phyloP scores from a whole-genome alignment of 345 rosid genomes.

The Theobroma cacao region DNA sequence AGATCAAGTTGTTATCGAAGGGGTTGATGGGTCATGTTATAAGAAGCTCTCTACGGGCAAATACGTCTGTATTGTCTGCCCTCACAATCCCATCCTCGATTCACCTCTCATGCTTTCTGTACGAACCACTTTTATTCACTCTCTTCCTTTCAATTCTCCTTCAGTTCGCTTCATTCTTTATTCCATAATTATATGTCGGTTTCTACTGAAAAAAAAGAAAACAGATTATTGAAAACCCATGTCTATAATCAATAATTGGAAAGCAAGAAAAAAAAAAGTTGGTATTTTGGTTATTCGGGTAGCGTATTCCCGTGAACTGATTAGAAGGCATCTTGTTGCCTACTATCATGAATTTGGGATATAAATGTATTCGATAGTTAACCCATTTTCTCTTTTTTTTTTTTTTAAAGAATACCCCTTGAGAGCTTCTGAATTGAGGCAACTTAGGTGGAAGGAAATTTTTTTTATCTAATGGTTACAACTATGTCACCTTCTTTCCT shows the following conservation, averaged over 20 bases:
- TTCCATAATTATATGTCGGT: neutral
- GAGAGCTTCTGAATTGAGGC: neutral
- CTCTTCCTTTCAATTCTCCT: neutral
- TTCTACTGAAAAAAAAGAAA: neutral
- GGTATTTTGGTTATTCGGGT: neutral
- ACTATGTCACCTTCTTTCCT: neutral
- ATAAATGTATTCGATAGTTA: neutral
- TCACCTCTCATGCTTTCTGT: slow-evolving; percentile 50
- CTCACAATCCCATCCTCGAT: slow-evolving; percentile 43
- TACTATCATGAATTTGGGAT: neutral
- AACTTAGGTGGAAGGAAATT: neutral
- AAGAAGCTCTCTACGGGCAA: slow-evolving; percentile 48
- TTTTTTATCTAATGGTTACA: neutral
- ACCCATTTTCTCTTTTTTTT: neutral
- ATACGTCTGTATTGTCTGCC: slow-evolving; percentile 48
- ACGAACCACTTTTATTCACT: slow-evolving; percentile 3
- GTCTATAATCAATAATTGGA: neutral
- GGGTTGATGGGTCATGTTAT: slow-evolving; percentile 29
- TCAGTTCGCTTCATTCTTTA: neutral
- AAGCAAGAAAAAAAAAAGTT: neutral
- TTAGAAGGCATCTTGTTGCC: neutral
- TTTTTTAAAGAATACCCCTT: neutral
- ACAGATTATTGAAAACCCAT: neutral
- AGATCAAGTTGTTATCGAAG: slow-evolving; percentile 29
- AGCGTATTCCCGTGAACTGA: neutral